Percentiles rank a stretch among this genome's conserved stretches.
Conservation (phyloP, 345 rosid species). For the Populus ilicifolia region DNA sequence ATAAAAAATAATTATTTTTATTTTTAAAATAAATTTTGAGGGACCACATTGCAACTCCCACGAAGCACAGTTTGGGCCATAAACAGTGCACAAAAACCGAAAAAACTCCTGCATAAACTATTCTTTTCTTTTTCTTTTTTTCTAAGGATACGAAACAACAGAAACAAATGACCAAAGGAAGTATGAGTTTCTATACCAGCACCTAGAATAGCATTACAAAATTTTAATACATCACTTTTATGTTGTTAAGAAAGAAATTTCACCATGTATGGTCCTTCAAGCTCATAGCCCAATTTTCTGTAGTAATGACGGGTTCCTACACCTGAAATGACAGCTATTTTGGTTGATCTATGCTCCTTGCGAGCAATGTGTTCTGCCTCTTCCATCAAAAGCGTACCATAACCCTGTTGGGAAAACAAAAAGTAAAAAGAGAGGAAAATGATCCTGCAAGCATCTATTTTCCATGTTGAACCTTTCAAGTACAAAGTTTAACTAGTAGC, state of each 20-base stretch:
- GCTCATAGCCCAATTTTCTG: conserved; percentile 83
- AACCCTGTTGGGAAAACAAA: conserved; percentile 46
- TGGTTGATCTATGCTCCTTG: conserved; percentile 78
- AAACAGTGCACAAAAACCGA: no score
- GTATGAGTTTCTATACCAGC: not conserved
- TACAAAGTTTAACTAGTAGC: not conserved
- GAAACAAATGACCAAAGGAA: not conserved
- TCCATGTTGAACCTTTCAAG: not conserved
- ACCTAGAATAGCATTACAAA: conserved; percentile 7
- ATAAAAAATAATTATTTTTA: no score
- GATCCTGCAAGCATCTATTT: not conserved
- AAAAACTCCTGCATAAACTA: not conserved
- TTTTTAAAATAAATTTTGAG: no score
- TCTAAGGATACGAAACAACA: not conserved
- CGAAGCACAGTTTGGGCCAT: not conserved
- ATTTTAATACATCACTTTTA: not conserved
- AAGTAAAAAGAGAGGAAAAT: not conserved
- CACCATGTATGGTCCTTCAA: conserved; percentile 97
- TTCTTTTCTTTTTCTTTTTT: not conserved
- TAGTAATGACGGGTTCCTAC: conserved; percentile 97
- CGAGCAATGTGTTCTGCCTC: conserved; percentile 84
- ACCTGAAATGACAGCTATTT: conserved; percentile 86
- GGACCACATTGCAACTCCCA: no score
- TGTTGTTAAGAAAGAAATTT: conserved; percentile 48
- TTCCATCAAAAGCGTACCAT: conserved; percentile 96